phyloP scores from a whole-genome alignment of 1,139 yeast genomes.

The Spencermartinsiella ligniputridi region DNA sequence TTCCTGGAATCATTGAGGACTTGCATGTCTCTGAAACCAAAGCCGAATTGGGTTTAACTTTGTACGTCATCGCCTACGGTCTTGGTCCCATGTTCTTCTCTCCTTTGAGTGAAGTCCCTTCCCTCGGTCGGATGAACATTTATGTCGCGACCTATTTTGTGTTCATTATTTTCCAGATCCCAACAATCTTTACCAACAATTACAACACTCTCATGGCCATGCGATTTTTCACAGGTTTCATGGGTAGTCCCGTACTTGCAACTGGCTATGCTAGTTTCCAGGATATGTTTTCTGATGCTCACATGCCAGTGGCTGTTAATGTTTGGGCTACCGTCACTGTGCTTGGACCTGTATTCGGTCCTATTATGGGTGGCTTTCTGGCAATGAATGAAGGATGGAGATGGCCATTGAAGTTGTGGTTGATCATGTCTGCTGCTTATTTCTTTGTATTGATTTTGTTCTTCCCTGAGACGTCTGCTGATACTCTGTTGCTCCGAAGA shows the following conservation, averaged over 20 bases:
- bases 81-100: slow-evolving; percentile 50
- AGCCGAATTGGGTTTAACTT: slow-evolving; percentile 44
- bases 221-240: slow-evolving; percentile 73
- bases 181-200: slow-evolving; percentile 44
- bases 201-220: slow-evolving; percentile 49
- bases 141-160: slow-evolving; percentile 54
- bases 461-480: slow-evolving; percentile 26
- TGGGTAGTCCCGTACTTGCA: slow-evolving; percentile 81
- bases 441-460: slow-evolving; percentile 18
- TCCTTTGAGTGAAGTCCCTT: slow-evolving; percentile 49
- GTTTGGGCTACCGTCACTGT: slow-evolving; percentile 51
- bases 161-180: too few relatives aligned
- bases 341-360: slow-evolving; percentile 76
- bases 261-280: slow-evolving; percentile 83
- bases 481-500: slow-evolving; percentile 19
- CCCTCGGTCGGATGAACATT: slow-evolving; percentile 49
- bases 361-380: slow-evolving; percentile 75
- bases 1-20: slow-evolving; percentile 39
- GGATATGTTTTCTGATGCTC: slow-evolving; percentile 39
- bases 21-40: slow-evolving; percentile 38
- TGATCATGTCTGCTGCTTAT: slow-evolving; percentile 63
- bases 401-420: slow-evolving; percentile 75
- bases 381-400: slow-evolving; percentile 66
- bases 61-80: slow-evolving; percentile 55
- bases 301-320: slow-evolving; percentile 32